Conservation (phyloP, 2,329 filamentous ascomycete species). For the Monosporascus sp. region DNA sequence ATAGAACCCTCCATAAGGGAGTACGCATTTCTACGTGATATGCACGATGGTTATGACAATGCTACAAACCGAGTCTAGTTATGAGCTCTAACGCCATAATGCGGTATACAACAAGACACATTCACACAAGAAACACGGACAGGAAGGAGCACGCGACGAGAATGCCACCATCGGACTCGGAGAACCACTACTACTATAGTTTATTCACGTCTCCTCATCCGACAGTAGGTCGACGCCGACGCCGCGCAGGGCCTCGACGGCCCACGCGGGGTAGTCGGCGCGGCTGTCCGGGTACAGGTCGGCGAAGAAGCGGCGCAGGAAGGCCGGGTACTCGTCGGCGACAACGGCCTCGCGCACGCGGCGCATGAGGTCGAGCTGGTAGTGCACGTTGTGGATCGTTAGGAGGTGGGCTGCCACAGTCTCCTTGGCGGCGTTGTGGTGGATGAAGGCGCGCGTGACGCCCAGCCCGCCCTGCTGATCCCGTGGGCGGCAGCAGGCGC, state of each 20-base stretch:
- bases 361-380: constrained; percentile 80
- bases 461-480: constrained; percentile 65
- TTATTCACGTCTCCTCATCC: constrained; percentile 11
- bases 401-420: constrained; percentile 81
- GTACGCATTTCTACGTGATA: too few relatives aligned
- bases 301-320: constrained; percentile 72
- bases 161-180: too few relatives aligned
- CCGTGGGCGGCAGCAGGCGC: constrained; percentile 72
- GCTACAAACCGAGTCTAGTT: too few relatives aligned
- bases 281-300: constrained; percentile 60
- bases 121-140: too few relatives aligned
- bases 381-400: constrained; percentile 94
- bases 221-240: constrained; percentile 73
- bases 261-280: constrained; percentile 73
- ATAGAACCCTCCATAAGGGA: too few relatives aligned
- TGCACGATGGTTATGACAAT: too few relatives aligned
- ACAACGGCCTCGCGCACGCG: constrained; percentile 71
- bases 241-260: constrained; percentile 67
- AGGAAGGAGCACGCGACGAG: too few relatives aligned
- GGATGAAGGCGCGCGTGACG: constrained; percentile 81
- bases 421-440: constrained; percentile 91
- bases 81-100: too few relatives aligned
- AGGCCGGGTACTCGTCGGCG: constrained; percentile 73
- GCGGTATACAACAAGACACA: too few relatives aligned
- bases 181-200: neutral